phyloP scores from a whole-genome alignment of 306 rosid species.

The Hippophae rhamnoides region DNA sequence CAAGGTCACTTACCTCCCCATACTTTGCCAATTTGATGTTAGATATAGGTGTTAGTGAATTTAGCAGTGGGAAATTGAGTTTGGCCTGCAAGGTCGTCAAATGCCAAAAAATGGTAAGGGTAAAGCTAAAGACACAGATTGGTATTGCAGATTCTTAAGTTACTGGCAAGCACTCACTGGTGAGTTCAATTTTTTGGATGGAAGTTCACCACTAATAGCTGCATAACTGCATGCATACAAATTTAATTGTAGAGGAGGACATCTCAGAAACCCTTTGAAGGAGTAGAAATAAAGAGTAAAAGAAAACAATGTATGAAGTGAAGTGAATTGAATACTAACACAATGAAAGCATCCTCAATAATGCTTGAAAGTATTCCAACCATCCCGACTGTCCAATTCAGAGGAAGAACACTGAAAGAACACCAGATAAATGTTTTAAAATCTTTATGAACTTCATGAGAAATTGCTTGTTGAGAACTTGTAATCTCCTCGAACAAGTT shows the following conservation, averaged over 20 bases:
- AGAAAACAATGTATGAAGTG: constrained; percentile 5
- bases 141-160: background rate
- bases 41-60: constrained; percentile 34
- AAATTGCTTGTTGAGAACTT: background rate
- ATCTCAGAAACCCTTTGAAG: constrained; percentile 9
- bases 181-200: constrained; percentile 17
- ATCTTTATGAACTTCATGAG: constrained; percentile 6
- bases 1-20: constrained; percentile 44
- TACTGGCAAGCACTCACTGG: constrained; percentile 26
- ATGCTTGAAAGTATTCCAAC: constrained; percentile 82
- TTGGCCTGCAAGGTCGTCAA: constrained; percentile 39
- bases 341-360: constrained; percentile 64
- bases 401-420: constrained; percentile 70
- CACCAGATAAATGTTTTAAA: constrained; percentile 9
- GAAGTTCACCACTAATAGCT: constrained; percentile 56
- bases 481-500: constrained; percentile 8
- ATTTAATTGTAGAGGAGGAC: constrained; percentile 9
- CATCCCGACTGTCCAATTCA: constrained; percentile 96
- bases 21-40: constrained; percentile 67
- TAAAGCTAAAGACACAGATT: background rate
- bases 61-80: constrained; percentile 55
- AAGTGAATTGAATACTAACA: constrained; percentile 33
- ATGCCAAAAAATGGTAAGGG: background rate
- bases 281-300: constrained; percentile 7
- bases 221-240: constrained; percentile 47